Evolutionary conservation across 108 stramenopile species (phyloP).

Genomic region (Pseudonitzschia delicatissima): DNA sequence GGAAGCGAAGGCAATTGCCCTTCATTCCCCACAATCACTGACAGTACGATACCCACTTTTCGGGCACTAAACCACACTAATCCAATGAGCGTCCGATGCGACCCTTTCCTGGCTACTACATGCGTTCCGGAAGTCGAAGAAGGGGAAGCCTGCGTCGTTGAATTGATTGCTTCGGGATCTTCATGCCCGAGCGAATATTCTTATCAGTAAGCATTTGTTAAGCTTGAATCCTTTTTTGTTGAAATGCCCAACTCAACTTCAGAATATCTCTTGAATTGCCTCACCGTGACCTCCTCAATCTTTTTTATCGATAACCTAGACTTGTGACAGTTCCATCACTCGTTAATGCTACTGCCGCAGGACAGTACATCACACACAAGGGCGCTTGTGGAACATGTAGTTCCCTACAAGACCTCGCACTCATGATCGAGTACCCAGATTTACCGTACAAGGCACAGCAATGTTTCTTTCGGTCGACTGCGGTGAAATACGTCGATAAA

Average conservation of each 20-base stretch:
- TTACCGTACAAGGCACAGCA: slow-evolving; percentile 3
- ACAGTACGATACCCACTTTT: not conserved
- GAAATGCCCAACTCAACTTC: not conserved
- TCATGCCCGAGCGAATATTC: not conserved
- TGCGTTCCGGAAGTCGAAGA: not conserved
- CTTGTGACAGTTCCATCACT: not conserved
- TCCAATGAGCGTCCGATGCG: not conserved
- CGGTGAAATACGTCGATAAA: not conserved
- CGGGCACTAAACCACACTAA: not conserved
- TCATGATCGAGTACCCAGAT: slow-evolving; percentile 4
- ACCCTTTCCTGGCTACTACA: not conserved
- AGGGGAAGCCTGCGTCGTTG: slow-evolving; percentile 14
- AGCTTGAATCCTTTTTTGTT: not conserved
- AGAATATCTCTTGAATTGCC: not conserved
- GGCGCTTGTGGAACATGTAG: slow-evolving; percentile 14
- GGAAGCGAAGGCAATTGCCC: slow-evolving; percentile 3
- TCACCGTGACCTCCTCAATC: not conserved
- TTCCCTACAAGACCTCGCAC: slow-evolving; percentile 6
- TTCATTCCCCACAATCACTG: not conserved
- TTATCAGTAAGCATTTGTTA: not conserved
- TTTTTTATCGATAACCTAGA: not conserved
- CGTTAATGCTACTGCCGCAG: not conserved
- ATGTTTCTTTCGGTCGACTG: slow-evolving; percentile 9
- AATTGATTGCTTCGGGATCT: not conserved
- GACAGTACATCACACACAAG: slow-evolving; percentile 3